A percentile compares a stretch with the other conserved stretches of the same genome.
Conservation (phyloP, 371 early-diverging fungal species). For the Capillidium heterosporum region DNA sequence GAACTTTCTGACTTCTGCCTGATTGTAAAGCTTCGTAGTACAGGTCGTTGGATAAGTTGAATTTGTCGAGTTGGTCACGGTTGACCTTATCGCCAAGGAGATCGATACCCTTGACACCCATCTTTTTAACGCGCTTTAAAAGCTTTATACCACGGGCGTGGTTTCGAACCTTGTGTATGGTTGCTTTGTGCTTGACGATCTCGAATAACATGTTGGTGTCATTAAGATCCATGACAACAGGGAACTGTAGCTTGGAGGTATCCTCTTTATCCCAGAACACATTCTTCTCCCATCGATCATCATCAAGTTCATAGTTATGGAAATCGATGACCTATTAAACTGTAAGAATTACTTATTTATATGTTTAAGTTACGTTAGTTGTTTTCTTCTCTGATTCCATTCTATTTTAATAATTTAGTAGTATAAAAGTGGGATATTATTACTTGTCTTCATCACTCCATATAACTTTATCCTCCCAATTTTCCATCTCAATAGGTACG, state of each 20-base stretch:
- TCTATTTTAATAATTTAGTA: neutral
- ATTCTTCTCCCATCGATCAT: slow-evolving; percentile 40
- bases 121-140: neutral
- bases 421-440: neutral
- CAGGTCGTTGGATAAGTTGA: slow-evolving; percentile 92
- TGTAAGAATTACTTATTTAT: neutral
- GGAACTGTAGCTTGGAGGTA: slow-evolving; percentile 30
- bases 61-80: slow-evolving; percentile 46
- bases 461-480: slow-evolving; percentile 68
- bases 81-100: slow-evolving; percentile 20
- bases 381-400: neutral
- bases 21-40: slow-evolving; percentile 66
- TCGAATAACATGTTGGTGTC: slow-evolving; percentile 60
- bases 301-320: slow-evolving; percentile 32
- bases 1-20: slow-evolving; percentile 53
- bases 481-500: slow-evolving; percentile 44
- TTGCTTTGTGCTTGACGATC: slow-evolving; percentile 23
- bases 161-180: neutral
- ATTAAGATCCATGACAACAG: slow-evolving; percentile 48
- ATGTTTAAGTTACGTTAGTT: neutral
- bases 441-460: slow-evolving; percentile 43
- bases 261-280: slow-evolving; percentile 62
- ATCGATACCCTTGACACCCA: slow-evolving; percentile 18
- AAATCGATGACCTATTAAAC: slow-evolving; percentile 12
- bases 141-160: neutral